These are phyloP conservation scores for Pterocarpus santalinus DNA, from an alignment of 306 rosid genomes.

Conservation along the genomic window DNA sequence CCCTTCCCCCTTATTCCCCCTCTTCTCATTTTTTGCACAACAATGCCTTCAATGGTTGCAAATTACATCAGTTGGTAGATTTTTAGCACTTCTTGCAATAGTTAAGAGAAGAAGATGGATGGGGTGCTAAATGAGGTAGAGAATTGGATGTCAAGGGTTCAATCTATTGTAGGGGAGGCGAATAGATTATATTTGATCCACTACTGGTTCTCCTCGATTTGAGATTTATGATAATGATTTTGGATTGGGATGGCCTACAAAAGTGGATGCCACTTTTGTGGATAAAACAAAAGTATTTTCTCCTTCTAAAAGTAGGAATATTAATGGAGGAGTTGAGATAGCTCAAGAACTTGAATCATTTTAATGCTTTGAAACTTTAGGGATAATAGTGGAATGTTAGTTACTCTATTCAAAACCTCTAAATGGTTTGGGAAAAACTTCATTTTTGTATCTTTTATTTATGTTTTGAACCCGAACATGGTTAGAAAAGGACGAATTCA, in stretches of 20 bases:
- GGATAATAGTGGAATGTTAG: too few relatives aligned
- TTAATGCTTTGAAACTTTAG: neutral
- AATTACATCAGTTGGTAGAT: too few relatives aligned
- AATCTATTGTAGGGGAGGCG: neutral
- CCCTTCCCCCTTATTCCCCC: too few relatives aligned
- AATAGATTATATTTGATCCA: neutral
- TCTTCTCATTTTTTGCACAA: too few relatives aligned
- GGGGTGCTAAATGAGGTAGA: constrained; percentile 39
- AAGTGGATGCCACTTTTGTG: constrained; percentile 54
- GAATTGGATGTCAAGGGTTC: neutral
- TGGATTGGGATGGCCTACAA: constrained; percentile 65
- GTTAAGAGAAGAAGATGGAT: neutral
- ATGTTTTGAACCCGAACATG: too few relatives aligned
- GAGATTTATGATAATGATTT: constrained; percentile 58
- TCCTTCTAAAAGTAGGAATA: constrained; percentile 34
- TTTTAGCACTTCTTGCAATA: too few relatives aligned
- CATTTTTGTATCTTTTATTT: too few relatives aligned
- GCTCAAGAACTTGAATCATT: constrained; percentile 39
- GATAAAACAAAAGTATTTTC: constrained; percentile 49
- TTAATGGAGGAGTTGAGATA: constrained; percentile 52
- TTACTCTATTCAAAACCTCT: too few relatives aligned
- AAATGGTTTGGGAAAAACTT: too few relatives aligned
- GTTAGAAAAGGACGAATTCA: too few relatives aligned
- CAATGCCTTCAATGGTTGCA: too few relatives aligned
- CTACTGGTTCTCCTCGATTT: constrained; percentile 64